phyloP scores from a whole-genome alignment of 352 stramenopile species.

The Salisapilia sapeloensis region DNA sequence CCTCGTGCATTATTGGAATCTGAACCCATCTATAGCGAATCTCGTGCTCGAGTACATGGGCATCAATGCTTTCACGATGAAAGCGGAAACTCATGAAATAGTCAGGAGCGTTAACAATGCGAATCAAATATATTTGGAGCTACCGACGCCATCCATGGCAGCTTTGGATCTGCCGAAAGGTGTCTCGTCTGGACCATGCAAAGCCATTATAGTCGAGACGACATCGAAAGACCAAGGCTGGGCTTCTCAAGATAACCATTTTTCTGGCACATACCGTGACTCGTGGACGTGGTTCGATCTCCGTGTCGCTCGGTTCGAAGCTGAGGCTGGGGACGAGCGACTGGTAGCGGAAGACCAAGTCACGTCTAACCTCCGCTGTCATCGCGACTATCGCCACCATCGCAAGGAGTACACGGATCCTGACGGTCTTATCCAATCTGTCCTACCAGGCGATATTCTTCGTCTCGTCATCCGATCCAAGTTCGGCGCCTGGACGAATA shows the following conservation, averaged over 20 bases:
- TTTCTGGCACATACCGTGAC: conserved; percentile 34
- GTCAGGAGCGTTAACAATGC: no score
- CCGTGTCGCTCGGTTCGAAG: conserved; percentile 12
- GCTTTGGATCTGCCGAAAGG: conserved; percentile 19
- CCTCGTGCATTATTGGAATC: no score
- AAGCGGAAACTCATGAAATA: no score
- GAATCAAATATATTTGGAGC: no score
- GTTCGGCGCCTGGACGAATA: conserved; percentile 47
- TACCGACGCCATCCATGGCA: no score
- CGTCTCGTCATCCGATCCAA: conserved; percentile 38
- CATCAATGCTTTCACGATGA: no score
- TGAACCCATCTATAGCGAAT: no score
- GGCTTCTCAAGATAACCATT: conserved; percentile 14
- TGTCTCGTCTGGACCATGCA: conserved; percentile 17
- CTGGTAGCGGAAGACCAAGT: conserved; percentile 13
- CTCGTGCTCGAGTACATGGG: no score
- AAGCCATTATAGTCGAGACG: conserved; percentile 27
- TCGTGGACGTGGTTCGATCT: conserved; percentile 57
- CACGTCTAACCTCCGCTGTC: conserved; percentile 32
- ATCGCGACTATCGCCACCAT: conserved; percentile 28
- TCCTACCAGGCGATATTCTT: conserved; percentile 23
- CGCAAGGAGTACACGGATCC: conserved; percentile 23
- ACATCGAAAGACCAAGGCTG: conserved; percentile 58
- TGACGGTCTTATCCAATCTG: conserved; percentile 9
- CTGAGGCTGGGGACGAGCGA: conserved; percentile 1